These are phyloP conservation scores for Annulohypoxylon stygium DNA, from an alignment of 495 filamentous ascomycete species.

Conservation along the genomic window DNA sequence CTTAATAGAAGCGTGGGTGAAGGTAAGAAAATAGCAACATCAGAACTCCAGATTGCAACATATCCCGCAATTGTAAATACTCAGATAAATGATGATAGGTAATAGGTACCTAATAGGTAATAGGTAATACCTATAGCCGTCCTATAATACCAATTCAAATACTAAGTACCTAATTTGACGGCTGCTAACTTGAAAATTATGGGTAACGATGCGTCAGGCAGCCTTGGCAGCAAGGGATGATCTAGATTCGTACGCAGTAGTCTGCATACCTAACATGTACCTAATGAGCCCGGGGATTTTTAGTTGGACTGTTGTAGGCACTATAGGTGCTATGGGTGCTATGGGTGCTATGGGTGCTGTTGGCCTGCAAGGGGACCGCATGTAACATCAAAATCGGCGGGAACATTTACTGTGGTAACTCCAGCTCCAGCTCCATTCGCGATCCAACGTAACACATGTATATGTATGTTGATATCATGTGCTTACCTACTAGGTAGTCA, in stretches of 20 bases:
- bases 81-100: too few relatives aligned
- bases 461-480: too few relatives aligned
- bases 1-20: background rate
- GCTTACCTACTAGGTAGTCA: too few relatives aligned
- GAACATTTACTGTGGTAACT: too few relatives aligned
- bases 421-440: too few relatives aligned
- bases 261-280: constrained; percentile 18
- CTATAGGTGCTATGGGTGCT: too few relatives aligned
- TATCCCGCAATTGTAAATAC: background rate
- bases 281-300: constrained; percentile 19
- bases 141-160: constrained; percentile 17
- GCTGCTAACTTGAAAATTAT: constrained; percentile 6
- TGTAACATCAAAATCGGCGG: constrained; percentile 27
- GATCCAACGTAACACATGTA: too few relatives aligned
- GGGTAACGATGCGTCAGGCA: constrained; percentile 11
- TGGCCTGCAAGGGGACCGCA: background rate
- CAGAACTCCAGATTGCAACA: constrained; percentile 21
- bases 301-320: background rate
- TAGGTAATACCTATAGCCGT: constrained; percentile 6
- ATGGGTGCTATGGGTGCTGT: too few relatives aligned
- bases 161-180: background rate
- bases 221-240: constrained; percentile 41
- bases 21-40: constrained; percentile 28
- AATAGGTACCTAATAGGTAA: background rate
- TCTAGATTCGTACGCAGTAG: constrained; percentile 33